phyloP scores from a whole-genome alignment of 495 filamentous ascomycete genomes.

The Podospora bellae-mahoneyi region DNA sequence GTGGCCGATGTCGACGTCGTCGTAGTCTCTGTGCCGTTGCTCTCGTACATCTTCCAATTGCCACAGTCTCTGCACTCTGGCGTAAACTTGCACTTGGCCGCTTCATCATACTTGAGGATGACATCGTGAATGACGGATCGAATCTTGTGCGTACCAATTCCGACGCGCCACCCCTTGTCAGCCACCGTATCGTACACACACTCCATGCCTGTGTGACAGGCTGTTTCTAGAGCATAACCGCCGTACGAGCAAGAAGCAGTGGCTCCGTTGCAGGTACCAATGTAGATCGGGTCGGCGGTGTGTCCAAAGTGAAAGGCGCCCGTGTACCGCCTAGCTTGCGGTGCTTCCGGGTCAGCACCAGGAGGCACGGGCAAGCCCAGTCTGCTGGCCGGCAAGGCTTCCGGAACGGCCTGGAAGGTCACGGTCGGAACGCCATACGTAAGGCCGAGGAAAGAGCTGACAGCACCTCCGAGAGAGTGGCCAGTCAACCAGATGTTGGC shows the following conservation, averaged over 20 bases:
- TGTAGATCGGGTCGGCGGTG: conserved; percentile 91
- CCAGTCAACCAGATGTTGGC: conserved; percentile 84
- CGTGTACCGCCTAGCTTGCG: conserved; percentile 66
- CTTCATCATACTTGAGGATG: conserved; percentile 71
- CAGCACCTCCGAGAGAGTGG: conserved; percentile 87
- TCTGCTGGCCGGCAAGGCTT: conserved; percentile 80
- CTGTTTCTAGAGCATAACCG: conserved; percentile 91
- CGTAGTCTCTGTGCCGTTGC: conserved; percentile 75
- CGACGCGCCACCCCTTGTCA: conserved; percentile 86
- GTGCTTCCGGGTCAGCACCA: conserved; percentile 62
- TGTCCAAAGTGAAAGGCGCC: conserved; percentile 93
- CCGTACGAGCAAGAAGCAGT: conserved; percentile 83
- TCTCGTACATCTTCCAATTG: conserved; percentile 89
- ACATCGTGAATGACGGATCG: conserved; percentile 80
- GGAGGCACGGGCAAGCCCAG: conserved; percentile 87
- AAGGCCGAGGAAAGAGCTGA: conserved; percentile 78
- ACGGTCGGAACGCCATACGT: conserved; percentile 86
- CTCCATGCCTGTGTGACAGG: conserved; percentile 82
- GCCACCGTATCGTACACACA: conserved; percentile 89
- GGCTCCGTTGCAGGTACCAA: conserved; percentile 88
- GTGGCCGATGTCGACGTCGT: conserved; percentile 58
- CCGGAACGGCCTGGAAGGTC: conserved; percentile 86
- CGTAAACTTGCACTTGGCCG: conserved; percentile 66
- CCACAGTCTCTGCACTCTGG: conserved; percentile 86
- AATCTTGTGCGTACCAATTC: conserved; percentile 82